A percentile compares a stretch with the other conserved stretches of the same genome.
phyloP scores from a whole-genome alignment of 148 eudicot species.

The Amaranthus hypochondriacus region DNA sequence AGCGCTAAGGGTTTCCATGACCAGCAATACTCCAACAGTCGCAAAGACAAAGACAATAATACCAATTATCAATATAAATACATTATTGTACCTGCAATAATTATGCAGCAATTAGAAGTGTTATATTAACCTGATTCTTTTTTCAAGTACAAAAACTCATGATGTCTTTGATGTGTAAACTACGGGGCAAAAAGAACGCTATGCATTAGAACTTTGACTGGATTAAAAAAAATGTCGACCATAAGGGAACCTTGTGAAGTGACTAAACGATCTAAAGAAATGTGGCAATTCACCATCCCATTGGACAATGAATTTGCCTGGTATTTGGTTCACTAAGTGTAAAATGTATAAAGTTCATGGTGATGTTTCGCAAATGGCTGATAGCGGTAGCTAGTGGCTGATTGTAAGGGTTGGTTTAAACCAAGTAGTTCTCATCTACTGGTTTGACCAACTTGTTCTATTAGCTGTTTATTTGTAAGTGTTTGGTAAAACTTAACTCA shows the following conservation, averaged over 20 bases:
- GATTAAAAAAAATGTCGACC: not conserved
- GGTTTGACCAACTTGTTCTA: too few species aligned
- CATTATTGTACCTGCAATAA: constrained; percentile 61
- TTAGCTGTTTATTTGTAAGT: too few species aligned
- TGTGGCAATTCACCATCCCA: not conserved
- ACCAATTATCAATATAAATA: constrained; percentile 56
- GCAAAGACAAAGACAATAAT: constrained; percentile 70
- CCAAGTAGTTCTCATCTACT: too few species aligned
- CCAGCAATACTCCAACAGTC: constrained; percentile 82
- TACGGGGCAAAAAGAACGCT: too few species aligned
- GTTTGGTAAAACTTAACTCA: too few species aligned
- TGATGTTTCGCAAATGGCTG: too few species aligned
- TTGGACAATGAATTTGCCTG: not conserved
- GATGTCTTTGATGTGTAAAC: not conserved
- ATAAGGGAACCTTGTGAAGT: not conserved
- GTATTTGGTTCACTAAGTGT: not conserved
- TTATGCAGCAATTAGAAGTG: not conserved
- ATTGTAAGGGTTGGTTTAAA: too few species aligned
- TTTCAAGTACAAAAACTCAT: not conserved
- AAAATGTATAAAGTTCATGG: too few species aligned
- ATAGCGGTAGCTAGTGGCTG: too few species aligned
- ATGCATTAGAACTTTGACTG: not conserved
- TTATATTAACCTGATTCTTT: not conserved
- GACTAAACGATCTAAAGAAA: not conserved
- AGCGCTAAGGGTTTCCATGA: constrained; percentile 96